phyloP scores from a whole-genome alignment of 2,329 filamentous ascomycete genomes.

The Incumbomyces delicatus region DNA sequence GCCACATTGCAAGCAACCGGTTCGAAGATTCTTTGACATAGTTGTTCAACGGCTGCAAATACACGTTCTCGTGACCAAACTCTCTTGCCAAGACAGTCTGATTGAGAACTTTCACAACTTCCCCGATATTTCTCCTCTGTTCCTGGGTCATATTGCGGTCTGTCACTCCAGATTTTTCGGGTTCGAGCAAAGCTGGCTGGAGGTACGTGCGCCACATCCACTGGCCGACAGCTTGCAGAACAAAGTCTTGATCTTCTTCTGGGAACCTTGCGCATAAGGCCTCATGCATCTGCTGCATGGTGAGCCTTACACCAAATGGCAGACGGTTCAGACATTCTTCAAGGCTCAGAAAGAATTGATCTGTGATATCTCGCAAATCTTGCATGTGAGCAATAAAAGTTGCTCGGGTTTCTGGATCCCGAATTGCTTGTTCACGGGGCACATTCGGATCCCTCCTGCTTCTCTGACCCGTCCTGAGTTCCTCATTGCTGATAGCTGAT shows the following conservation, averaged over 20 bases:
- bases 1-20: slow-evolving; percentile 65
- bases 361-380: slow-evolving; percentile 86
- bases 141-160: slow-evolving; percentile 81
- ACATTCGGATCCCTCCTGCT: slow-evolving; percentile 76
- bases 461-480: slow-evolving; percentile 77
- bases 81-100: slow-evolving; percentile 81
- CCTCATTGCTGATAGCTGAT: slow-evolving; percentile 92
- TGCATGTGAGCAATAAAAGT: slow-evolving; percentile 92
- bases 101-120: slow-evolving; percentile 82
- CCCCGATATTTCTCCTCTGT: slow-evolving; percentile 82
- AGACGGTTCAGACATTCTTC: slow-evolving; percentile 79
- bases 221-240: slow-evolving; percentile 75
- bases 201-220: slow-evolving; percentile 96
- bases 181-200: slow-evolving; percentile 76
- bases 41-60: slow-evolving; percentile 86
- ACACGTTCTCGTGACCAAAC: slow-evolving; percentile 91
- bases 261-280: slow-evolving; percentile 67
- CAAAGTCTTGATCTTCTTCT: slow-evolving; percentile 62
- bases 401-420: slow-evolving; percentile 82
- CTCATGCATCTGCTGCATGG: slow-evolving; percentile 78
- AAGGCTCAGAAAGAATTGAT: slow-evolving; percentile 73
- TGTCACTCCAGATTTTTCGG: slow-evolving; percentile 85
- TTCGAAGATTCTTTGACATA: slow-evolving; percentile 81
- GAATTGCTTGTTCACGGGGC: slow-evolving; percentile 85
- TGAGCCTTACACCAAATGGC: slow-evolving; percentile 84